Percentiles rank a stretch among this genome's conserved stretches.
Evolutionary conservation across 108 stramenopile genomes (phyloP).

Genomic region (Pseudonitzschia pungens): DNA sequence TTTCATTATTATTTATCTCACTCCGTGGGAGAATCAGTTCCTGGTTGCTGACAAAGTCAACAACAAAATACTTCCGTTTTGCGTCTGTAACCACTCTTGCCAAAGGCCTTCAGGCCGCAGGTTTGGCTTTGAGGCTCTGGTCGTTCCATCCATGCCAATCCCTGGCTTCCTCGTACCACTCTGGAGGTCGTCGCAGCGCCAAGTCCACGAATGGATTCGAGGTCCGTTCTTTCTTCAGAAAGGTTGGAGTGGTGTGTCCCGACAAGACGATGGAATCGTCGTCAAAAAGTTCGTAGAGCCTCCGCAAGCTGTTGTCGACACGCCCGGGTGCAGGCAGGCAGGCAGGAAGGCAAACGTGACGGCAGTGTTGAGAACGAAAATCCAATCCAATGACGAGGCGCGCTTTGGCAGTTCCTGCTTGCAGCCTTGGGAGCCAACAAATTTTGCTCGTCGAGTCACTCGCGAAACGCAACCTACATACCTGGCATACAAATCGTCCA

Average conservation of each 20-base stretch:
- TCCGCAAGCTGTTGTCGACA: slow-evolving; percentile 12
- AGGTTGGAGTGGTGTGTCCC: slow-evolving; percentile 41
- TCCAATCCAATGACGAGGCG: no score
- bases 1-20: no score
- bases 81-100: no score
- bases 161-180: slow-evolving; percentile 34
- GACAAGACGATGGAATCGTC: slow-evolving; percentile 40
- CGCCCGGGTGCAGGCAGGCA: no score
- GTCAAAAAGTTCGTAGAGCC: slow-evolving; percentile 28
- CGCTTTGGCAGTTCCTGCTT: no score
- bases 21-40: no score
- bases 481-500: slow-evolving; percentile 30
- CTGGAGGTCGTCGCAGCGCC: slow-evolving; percentile 26
- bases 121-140: background rate
- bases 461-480: background rate
- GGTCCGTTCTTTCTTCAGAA: slow-evolving; percentile 20
- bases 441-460: no score
- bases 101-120: background rate
- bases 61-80: no score
- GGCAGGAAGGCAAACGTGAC: no score
- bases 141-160: slow-evolving; percentile 30
- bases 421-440: no score
- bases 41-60: no score
- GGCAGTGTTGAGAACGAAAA: no score
- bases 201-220: slow-evolving; percentile 30